Conservation (phyloP, 148 eudicot species). For the Arctostaphylos glauca region DNA sequence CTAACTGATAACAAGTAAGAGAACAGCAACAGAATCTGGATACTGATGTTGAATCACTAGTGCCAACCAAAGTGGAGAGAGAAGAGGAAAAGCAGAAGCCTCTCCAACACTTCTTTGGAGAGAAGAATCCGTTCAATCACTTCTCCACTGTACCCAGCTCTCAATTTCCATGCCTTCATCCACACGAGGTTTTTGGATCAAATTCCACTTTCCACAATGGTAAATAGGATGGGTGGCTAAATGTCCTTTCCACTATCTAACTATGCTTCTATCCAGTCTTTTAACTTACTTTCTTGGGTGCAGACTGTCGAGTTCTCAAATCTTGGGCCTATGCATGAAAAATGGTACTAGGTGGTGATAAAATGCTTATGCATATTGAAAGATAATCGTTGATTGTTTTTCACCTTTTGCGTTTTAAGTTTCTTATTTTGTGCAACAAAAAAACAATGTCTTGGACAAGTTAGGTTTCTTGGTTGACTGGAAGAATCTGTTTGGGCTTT, state of each 20-base stretch:
- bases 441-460: not conserved
- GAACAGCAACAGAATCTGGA: conserved; percentile 6
- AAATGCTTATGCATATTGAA: not conserved
- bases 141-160: conserved; percentile 15
- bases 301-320: conserved; percentile 6
- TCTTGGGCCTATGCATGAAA: not conserved
- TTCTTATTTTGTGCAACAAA: not conserved
- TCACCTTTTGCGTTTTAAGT: not conserved
- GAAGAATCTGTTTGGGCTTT: not conserved
- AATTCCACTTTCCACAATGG: not conserved
- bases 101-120: conserved; percentile 12
- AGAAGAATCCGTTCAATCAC: conserved; percentile 15
- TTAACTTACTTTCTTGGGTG: not conserved
- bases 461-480: not conserved
- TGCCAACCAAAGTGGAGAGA: not conserved
- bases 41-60: not conserved
- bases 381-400: not conserved
- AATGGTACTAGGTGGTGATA: not conserved
- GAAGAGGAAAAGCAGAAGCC: conserved; percentile 17
- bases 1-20: not conserved
- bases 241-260: too few relatives aligned
- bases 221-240: not conserved
- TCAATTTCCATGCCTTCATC: conserved; percentile 10
- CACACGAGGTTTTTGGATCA: conserved; percentile 6
- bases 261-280: too few relatives aligned